Base-by-base conservation (phyloP, 176 grass and related monocot species). In the Triticum urartu region DNA sequence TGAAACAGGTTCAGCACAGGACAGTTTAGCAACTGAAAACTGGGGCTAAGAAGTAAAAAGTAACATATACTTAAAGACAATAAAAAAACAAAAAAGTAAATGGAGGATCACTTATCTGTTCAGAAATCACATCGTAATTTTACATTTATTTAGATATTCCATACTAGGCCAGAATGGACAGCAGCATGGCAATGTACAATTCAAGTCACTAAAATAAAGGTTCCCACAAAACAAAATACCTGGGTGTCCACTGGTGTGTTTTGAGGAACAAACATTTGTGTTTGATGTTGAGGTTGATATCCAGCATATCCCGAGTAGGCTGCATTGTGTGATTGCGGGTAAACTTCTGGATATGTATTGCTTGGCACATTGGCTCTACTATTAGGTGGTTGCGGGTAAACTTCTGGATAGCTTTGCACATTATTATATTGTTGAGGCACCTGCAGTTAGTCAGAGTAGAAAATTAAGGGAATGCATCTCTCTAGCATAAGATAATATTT, bases 251-350 rank as follows among this genome's bases (percentile, higher is more conserved):
- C 81, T 6, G 79, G 87, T 68, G 80, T 40, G 58, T 76, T 93
- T 6, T 64, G 11, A 56, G 97, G 94, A 72, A 99, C 83, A 94
- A 99, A 99, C 97, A 96, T 98, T 11, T 94, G 85, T 61, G 81
- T 15, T 74, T 47, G 43, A 47, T 0, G 11, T 47, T 11, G 63
- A 85, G 88, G 90, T 89, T 95, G 94, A 85, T 94, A 92, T 65
- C 93, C 1, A n/a, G 84, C 79, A 81, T 92, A 96, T 87, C 84
- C 71, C 78, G 79, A 77, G 80, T 91, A 94, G 35, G 90, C 48
- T 56, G 79, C 64, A 80, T 50, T 79, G 83, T 75, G 54, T 86
- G 18, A 45, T 79, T 91, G 93, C 14, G 33, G 88, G 81, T 95
- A 95, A 72, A 15, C 43, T 39, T 91, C 93, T 20, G 83, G 5